Conservation (phyloP, 495 filamentous ascomycete species). For the Acidiella bohemica region DNA sequence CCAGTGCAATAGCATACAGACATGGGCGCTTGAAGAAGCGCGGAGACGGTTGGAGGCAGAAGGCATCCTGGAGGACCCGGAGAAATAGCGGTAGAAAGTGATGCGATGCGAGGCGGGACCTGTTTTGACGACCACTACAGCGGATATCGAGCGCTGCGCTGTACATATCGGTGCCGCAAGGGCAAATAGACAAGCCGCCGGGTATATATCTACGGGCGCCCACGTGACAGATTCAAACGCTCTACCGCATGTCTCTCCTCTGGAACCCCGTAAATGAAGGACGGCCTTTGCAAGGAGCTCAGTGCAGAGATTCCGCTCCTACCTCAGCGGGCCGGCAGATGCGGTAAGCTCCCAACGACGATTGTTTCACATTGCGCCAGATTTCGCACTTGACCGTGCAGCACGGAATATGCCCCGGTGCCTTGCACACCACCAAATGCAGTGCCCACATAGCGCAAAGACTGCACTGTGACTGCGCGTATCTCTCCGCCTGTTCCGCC, state of each 20-base stretch:
- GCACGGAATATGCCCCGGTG: no score
- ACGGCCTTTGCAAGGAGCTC: no score
- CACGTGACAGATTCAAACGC: neutral
- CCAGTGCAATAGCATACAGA: conserved; percentile 69
- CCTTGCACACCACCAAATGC: no score
- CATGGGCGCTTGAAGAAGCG: conserved; percentile 96
- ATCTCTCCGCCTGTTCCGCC: no score
- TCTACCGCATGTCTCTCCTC: neutral
- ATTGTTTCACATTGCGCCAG: no score
- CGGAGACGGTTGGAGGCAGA: conserved; percentile 84
- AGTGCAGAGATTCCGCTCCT: no score
- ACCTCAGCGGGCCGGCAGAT: no score
- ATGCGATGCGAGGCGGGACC: neutral
- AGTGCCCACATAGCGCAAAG: no score
- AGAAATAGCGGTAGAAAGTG: conserved; percentile 17
- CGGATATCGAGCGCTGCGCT: neutral
- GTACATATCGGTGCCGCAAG: neutral
- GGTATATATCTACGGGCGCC: neutral
- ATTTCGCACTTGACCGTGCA: no score
- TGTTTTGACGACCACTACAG: neutral
- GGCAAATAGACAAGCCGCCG: no score
- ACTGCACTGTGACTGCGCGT: no score
- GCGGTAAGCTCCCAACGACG: no score
- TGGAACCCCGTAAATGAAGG: neutral
- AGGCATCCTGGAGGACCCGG: conserved; percentile 76